Conservation (phyloP, 176 grass and related monocot genomes). For the Panicum miliaceum region DNA sequence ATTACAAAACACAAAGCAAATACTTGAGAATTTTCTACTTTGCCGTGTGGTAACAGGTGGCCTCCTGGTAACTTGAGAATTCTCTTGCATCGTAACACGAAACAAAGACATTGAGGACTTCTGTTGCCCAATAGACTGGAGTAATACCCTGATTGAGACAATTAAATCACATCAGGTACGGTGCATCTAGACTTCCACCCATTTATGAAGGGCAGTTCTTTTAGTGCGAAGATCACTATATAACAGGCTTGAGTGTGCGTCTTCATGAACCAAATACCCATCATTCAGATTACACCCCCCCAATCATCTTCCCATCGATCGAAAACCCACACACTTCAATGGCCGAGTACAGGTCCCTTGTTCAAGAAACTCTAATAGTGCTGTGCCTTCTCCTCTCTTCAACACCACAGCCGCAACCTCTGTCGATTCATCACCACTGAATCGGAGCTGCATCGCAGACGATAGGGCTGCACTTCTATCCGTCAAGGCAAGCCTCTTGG, state of each 20-base stretch:
- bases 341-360: background rate
- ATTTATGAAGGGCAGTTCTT: background rate
- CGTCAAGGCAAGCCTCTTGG: conserved; percentile 40
- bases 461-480: conserved; percentile 38
- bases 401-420: background rate
- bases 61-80: background rate
- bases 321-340: background rate
- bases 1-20: too few relatives aligned
- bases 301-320: background rate
- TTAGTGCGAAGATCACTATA: conserved; percentile 1
- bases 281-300: background rate
- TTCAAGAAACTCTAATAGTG: conserved; percentile 2
- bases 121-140: background rate
- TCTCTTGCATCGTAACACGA: background rate
- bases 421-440: background rate
- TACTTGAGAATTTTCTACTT: background rate
- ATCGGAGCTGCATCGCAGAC: conserved; percentile 6
- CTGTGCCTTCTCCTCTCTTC: conserved; percentile 3
- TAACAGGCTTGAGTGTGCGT: background rate
- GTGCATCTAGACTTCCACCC: too few relatives aligned
- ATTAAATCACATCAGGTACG: too few relatives aligned
- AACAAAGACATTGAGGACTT: background rate
- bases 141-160: too few relatives aligned
- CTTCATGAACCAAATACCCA: background rate
- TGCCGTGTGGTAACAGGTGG: background rate